phyloP scores from a whole-genome alignment of 208 protist genomes.

The Acanthamoeba royreba region DNA sequence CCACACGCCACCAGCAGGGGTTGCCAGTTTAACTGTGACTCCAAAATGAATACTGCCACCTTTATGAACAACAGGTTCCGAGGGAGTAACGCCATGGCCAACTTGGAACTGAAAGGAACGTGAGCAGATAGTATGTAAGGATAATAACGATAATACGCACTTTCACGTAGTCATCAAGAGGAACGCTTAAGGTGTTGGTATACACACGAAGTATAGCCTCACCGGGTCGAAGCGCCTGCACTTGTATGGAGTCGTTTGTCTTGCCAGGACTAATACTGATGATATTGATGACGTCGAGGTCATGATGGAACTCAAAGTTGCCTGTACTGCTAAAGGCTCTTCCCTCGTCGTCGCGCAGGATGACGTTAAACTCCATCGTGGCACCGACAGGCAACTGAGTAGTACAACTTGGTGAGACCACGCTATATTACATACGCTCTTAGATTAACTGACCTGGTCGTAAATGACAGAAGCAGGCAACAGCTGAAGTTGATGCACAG shows the following conservation, averaged over 20 bases:
- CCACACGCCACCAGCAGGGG: neutral
- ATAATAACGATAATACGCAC: neutral
- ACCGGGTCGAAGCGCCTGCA: constrained; percentile 22
- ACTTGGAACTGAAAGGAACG: neutral
- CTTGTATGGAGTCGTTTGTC: neutral
- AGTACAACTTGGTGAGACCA: neutral
- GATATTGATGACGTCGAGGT: constrained; percentile 4
- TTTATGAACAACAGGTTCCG: neutral
- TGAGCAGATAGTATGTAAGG: too few species aligned
- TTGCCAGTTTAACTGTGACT: neutral
- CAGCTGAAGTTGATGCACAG: constrained; percentile 36
- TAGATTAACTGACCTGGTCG: neutral
- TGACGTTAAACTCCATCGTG: neutral
- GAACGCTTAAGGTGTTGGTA: neutral
- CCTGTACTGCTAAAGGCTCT: neutral
- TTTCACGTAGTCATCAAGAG: constrained; percentile 44
- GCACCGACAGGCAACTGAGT: constrained; percentile 25
- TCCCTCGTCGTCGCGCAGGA: constrained; percentile 23
- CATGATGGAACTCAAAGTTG: neutral
- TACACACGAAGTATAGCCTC: constrained; percentile 43
- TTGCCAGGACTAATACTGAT: neutral
- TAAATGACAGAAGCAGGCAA: neutral
- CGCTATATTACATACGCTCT: neutral
- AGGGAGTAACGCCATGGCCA: constrained; percentile 4
- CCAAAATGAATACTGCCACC: constrained; percentile 14